These are phyloP conservation scores for Neopestalotiopsis sp. DNA, from an alignment of 2,329 filamentous ascomycete species.

Conservation along the genomic window DNA sequence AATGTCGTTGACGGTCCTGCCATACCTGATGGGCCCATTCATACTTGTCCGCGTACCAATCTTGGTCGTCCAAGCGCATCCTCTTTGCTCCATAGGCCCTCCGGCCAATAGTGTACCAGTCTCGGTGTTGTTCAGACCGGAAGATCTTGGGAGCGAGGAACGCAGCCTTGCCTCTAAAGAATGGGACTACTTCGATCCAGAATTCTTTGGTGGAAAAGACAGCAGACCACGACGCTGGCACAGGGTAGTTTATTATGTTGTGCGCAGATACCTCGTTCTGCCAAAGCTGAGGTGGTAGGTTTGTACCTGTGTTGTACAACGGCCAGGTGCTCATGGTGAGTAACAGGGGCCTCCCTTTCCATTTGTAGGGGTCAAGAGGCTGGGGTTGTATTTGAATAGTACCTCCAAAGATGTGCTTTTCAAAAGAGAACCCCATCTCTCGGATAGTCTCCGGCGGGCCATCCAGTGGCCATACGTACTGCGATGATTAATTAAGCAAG, in stretches of 20 bases:
- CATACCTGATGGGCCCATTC: background rate
- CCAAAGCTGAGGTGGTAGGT: too few species aligned
- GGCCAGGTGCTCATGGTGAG: background rate
- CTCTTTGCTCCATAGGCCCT: background rate
- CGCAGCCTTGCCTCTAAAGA: background rate
- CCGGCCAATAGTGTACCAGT: background rate
- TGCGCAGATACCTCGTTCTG: too few species aligned
- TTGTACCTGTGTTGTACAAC: too few species aligned
- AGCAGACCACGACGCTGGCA: constrained; percentile 2
- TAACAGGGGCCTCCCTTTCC: background rate
- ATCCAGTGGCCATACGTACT: background rate
- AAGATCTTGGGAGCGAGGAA: constrained; percentile 7
- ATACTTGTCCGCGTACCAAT: background rate
- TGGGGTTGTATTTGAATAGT: background rate
- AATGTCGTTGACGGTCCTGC: background rate
- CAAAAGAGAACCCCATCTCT: constrained; percentile 11
- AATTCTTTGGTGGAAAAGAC: background rate
- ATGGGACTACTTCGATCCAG: background rate
- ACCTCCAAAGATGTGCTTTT: constrained; percentile 8
- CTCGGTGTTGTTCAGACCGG: background rate
- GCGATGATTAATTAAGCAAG: background rate
- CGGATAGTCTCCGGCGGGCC: background rate
- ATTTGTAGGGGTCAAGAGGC: background rate
- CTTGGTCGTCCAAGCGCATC: background rate
- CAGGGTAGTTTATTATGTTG: background rate